These are phyloP conservation scores for Phytopythium oedochilum DNA, from an alignment of 352 stramenopile genomes.

Conservation along the genomic window DNA sequence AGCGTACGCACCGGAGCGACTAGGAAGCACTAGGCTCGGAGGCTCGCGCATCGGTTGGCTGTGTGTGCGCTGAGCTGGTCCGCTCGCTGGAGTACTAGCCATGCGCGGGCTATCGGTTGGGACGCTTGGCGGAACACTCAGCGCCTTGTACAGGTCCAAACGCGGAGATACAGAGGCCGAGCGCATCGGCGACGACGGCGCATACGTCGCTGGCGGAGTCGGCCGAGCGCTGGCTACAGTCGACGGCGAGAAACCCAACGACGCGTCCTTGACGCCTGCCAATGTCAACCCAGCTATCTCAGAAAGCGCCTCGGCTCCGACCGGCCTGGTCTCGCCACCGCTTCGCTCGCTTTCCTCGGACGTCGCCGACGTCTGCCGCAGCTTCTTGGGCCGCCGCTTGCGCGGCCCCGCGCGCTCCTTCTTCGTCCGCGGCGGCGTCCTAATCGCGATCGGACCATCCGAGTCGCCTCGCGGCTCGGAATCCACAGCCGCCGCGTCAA, in stretches of 20 bases:
- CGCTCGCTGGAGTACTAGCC: neutral
- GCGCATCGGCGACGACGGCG: neutral
- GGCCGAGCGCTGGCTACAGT: neutral
- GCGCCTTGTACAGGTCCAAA: neutral
- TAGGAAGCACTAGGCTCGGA: neutral
- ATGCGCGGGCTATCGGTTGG: neutral
- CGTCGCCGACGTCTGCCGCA: slow-evolving; percentile 2
- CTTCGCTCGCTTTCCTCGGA: neutral
- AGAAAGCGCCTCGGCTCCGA: neutral
- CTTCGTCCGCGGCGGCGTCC: slow-evolving; percentile 4
- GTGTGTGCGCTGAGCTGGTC: neutral
- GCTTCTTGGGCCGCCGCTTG: slow-evolving; percentile 67
- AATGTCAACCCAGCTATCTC: neutral
- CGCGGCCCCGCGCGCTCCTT: slow-evolving; percentile 56
- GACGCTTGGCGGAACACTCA: neutral
- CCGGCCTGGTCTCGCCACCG: neutral
- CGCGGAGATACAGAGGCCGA: neutral
- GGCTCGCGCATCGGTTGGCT: neutral
- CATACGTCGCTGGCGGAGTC: neutral
- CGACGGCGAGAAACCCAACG: neutral
- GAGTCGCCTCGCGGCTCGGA: too few relatives aligned
- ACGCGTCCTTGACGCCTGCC: neutral
- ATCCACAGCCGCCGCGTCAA: too few relatives aligned
- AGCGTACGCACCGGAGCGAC: neutral
- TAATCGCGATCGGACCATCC: slow-evolving; percentile 1